Evolutionary conservation across 257 asterid genomes (phyloP).

Genomic region (Solanum paucissectum): DNA sequence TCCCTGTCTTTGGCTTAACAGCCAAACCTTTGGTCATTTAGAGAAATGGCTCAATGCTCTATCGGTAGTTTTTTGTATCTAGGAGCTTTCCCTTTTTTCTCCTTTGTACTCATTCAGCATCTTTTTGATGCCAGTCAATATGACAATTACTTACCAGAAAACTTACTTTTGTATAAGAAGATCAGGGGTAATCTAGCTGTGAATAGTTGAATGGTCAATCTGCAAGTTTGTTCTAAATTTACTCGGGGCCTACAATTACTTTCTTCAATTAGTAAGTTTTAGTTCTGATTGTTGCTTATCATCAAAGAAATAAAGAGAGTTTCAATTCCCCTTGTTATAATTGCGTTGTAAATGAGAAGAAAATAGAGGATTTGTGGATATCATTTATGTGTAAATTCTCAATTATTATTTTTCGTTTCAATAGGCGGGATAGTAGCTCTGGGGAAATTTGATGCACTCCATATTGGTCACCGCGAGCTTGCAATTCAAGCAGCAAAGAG

Average conservation of each 20-base stretch:
- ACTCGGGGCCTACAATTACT: background rate
- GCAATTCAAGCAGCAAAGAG: slow-evolving; percentile 85
- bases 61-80: background rate
- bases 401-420: slow-evolving; percentile 1
- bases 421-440: slow-evolving; percentile 91
- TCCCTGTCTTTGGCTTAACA: background rate
- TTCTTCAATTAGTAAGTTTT: background rate
- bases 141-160: background rate
- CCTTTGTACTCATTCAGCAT: background rate
- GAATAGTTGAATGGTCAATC: background rate
- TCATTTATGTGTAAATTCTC: background rate
- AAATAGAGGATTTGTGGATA: background rate
- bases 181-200: background rate
- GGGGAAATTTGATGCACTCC: slow-evolving; percentile 99
- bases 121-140: background rate
- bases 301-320: background rate
- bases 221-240: background rate
- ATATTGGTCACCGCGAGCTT: slow-evolving; percentile 94
- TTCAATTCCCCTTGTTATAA: background rate
- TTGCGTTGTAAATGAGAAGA: background rate
- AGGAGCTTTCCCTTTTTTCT: background rate
- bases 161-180: background rate
- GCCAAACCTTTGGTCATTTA: background rate
- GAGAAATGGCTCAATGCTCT: background rate
- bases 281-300: background rate